These are phyloP conservation scores for Liriodendron chinense DNA, from an alignment of 164 flowering plant genomes.

Conservation along the genomic window DNA sequence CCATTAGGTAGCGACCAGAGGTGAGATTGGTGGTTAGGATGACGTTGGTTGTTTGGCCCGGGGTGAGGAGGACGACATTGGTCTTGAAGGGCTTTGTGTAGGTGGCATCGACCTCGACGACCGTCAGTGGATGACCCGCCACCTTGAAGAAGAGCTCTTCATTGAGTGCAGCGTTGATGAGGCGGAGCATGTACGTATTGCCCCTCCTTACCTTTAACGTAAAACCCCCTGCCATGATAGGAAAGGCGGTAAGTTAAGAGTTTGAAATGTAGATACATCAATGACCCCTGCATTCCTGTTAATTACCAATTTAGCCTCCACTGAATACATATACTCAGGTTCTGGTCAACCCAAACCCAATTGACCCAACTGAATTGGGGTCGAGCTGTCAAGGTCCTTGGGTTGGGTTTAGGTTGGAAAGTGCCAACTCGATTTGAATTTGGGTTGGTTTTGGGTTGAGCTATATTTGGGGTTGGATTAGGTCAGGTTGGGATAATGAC, in stretches of 20 bases:
- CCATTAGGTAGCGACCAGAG: constrained; percentile 20
- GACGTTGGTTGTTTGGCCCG: constrained; percentile 21
- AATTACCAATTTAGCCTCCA: too few species aligned
- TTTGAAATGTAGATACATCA: too few species aligned
- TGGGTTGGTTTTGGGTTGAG: too few species aligned
- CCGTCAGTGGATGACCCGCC: constrained; percentile 10
- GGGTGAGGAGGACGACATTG: constrained; percentile 9
- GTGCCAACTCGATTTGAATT: too few species aligned
- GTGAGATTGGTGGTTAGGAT: constrained; percentile 9
- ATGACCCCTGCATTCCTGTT: too few species aligned
- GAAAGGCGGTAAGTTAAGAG: neutral
- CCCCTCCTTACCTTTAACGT: neutral
- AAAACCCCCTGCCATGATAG: constrained; percentile 3
- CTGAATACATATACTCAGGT: too few species aligned
- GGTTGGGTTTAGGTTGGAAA: too few species aligned
- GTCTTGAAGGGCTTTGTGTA: constrained; percentile 18
- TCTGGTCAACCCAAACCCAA: too few species aligned
- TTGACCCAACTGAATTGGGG: too few species aligned
- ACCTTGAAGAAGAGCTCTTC: constrained; percentile 12
- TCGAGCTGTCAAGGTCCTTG: too few species aligned
- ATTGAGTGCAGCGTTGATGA: constrained; percentile 13
- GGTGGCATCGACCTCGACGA: constrained; percentile 11
- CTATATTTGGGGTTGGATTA: too few species aligned
- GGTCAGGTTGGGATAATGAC: too few species aligned
- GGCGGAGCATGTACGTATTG: constrained; percentile 13